phyloP scores from a whole-genome alignment of 2,329 filamentous ascomycete genomes.

The Polychaeton citri region DNA sequence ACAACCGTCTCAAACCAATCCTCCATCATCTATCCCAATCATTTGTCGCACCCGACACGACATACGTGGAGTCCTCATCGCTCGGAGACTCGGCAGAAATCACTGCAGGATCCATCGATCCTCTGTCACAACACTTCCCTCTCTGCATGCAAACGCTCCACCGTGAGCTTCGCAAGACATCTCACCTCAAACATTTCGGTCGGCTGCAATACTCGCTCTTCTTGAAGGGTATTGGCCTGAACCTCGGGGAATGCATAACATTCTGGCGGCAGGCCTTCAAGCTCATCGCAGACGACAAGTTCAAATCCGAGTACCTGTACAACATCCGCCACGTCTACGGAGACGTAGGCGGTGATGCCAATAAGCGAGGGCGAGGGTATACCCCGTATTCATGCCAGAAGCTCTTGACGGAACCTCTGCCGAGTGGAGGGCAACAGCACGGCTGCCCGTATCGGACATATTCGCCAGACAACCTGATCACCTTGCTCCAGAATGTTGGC shows the following conservation, averaged over 20 bases:
- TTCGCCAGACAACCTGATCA: constrained; percentile 68
- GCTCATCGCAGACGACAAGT: constrained; percentile 80
- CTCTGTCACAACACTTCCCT: constrained; percentile 69
- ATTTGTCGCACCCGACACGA: constrained; percentile 81
- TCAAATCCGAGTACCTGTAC: constrained; percentile 96
- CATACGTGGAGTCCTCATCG: constrained; percentile 52
- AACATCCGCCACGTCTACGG: constrained; percentile 93
- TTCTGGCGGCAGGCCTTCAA: constrained; percentile 87
- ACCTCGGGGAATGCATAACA: constrained; percentile 75
- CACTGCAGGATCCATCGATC: constrained; percentile 66
- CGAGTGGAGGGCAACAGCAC: constrained; percentile 70
- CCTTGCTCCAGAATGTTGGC: constrained; percentile 63
- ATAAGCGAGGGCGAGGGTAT: constrained; percentile 75
- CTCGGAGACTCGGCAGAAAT: constrained; percentile 57
- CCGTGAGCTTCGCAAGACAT: constrained; percentile 69
- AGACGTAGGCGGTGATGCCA: constrained; percentile 85
- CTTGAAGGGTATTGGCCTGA: constrained; percentile 87
- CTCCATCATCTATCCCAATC: constrained; percentile 81
- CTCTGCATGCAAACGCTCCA: constrained; percentile 93
- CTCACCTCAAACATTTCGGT: constrained; percentile 84
- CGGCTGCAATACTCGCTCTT: constrained; percentile 93
- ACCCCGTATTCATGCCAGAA: constrained; percentile 90
- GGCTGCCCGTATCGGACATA: constrained; percentile 97
- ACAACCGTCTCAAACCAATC: constrained; percentile 72
- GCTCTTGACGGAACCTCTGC: constrained; percentile 78